phyloP scores from a whole-genome alignment of 352 stramenopile species.

The Pseudoperonospora humuli region DNA sequence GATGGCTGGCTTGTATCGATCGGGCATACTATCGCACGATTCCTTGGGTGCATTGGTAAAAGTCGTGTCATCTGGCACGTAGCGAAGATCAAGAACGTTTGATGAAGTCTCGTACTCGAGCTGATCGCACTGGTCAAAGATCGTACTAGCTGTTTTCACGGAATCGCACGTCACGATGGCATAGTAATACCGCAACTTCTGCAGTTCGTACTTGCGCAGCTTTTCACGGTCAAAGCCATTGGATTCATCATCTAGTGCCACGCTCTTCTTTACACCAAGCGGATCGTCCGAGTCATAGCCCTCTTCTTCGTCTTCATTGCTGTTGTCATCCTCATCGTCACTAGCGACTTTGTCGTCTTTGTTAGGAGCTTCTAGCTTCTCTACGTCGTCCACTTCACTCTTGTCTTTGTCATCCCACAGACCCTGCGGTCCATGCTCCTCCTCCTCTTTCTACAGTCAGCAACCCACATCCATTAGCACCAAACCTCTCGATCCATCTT shows the following conservation, averaged over 20 bases:
- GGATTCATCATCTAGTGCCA: conserved; percentile 37
- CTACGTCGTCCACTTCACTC: conserved; percentile 17
- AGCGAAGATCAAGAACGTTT: conserved; percentile 92
- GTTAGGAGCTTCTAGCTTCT: conserved; percentile 13
- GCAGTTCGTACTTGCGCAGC: conserved; percentile 93
- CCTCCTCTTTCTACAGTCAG: conserved; percentile 62
- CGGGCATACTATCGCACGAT: conserved; percentile 71
- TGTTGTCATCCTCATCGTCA: conserved; percentile 23
- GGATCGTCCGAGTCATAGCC: conserved; percentile 66
- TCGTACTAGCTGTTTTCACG: conserved; percentile 83
- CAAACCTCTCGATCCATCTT: background rate
- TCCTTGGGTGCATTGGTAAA: conserved; percentile 87
- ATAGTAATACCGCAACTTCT: conserved; percentile 98
- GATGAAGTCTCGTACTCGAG: conserved; percentile 96
- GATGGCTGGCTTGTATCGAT: conserved; percentile 92
- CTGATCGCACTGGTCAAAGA: conserved; percentile 95
- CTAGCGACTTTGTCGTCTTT: conserved; percentile 16
- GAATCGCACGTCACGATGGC: conserved; percentile 92
- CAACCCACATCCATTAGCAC: conserved; percentile 1
- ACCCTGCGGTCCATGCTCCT: conserved; percentile 56
- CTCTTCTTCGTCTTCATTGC: conserved; percentile 29
- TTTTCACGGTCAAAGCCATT: conserved; percentile 92
- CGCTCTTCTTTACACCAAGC: conserved; percentile 57
- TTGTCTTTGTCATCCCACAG: conserved; percentile 47
- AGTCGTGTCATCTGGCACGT: conserved; percentile 88